phyloP scores from a whole-genome alignment of 148 eudicot genomes.

The Fagopyrum esculentum region DNA sequence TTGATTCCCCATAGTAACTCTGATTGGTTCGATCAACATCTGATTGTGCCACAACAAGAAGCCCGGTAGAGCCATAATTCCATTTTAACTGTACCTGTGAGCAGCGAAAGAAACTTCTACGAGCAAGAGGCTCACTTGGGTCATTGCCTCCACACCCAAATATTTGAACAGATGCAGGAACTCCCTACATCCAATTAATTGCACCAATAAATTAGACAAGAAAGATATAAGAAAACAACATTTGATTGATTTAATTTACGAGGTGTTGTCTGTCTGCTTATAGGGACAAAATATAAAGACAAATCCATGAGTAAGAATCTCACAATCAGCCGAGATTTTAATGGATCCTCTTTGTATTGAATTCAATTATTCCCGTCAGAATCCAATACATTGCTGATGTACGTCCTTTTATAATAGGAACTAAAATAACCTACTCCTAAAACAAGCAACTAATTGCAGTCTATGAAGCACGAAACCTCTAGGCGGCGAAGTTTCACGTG shows the following conservation, averaged over 20 bases:
- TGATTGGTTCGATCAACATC: slow-evolving; percentile 99
- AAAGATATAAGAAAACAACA: background rate
- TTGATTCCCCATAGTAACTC: slow-evolving; percentile 98
- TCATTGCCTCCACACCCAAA: slow-evolving; percentile 55
- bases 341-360: no score
- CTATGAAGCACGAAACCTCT: no score
- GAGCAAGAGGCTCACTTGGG: slow-evolving; percentile 68
- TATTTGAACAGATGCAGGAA: slow-evolving; percentile 94
- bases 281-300: no score
- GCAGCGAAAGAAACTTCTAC: slow-evolving; percentile 92
- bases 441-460: no score
- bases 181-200: slow-evolving; percentile 45
- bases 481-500: no score
- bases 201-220: background rate
- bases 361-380: no score
- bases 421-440: no score
- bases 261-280: background rate
- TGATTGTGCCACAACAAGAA: slow-evolving; percentile 80
- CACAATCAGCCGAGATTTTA: no score
- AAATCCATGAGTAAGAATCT: no score
- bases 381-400: no score
- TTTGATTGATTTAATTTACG: background rate
- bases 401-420: no score
- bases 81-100: slow-evolving; percentile 78
- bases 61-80: slow-evolving; percentile 87